Conservation (phyloP, 2,329 filamentous ascomycete genomes). For the Sporothrix sp. region DNA sequence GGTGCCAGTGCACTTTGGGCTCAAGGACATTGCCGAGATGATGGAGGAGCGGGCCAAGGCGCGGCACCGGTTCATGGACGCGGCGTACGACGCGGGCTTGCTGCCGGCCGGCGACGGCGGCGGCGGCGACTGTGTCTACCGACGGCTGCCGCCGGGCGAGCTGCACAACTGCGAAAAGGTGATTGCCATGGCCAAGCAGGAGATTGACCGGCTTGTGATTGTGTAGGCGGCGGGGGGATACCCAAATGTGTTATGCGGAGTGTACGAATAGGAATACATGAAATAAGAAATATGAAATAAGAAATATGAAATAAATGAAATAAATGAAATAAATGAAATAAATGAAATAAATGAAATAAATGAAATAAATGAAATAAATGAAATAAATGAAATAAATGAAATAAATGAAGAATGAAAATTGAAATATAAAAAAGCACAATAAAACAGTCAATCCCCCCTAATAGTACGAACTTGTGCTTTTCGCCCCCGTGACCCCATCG, state of each 20-base stretch:
- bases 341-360: no score
- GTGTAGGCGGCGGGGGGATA: no score
- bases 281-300: not conserved
- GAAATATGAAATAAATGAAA: no score
- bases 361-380: no score
- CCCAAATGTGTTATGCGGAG: not conserved
- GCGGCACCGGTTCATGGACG: constrained; percentile 42
- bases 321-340: no score
- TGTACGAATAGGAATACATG: not conserved
- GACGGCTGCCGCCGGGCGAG: constrained; percentile 27
- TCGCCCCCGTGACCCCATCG: constrained; percentile 19
- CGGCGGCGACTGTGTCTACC: constrained; percentile 20
- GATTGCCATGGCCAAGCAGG: constrained; percentile 43
- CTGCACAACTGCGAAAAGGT: constrained; percentile 40
- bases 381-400: no score
- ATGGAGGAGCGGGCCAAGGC: constrained; percentile 41
- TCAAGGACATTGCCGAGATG: constrained; percentile 43
- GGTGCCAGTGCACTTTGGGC: constrained; percentile 33
- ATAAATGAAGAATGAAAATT: no score
- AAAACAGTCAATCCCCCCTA: not conserved
- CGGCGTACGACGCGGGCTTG: constrained; percentile 32
- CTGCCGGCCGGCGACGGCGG: constrained; percentile 14
- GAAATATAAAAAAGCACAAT: no score
- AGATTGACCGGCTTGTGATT: constrained; percentile 47
- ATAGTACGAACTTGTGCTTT: constrained; percentile 6